A percentile compares a stretch with the other conserved stretches of the same genome.
These are phyloP conservation scores for Tolypocladium inflatum DNA, from an alignment of 2,329 filamentous ascomycete genomes.

Conservation along the genomic window DNA sequence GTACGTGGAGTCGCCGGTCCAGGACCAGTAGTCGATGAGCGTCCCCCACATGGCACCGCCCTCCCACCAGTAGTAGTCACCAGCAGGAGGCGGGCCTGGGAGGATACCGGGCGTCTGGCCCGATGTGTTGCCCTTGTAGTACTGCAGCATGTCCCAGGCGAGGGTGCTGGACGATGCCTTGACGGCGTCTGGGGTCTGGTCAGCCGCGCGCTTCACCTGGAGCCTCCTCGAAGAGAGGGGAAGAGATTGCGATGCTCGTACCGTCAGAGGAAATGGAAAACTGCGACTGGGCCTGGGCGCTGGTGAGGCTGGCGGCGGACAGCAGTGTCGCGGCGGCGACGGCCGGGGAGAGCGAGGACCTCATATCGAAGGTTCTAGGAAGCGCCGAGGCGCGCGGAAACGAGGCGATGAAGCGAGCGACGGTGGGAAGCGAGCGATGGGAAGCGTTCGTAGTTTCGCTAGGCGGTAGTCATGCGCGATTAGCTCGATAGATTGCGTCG, in stretches of 20 bases:
- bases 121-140: slow-evolving; percentile 35
- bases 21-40: slow-evolving; percentile 55
- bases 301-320: slow-evolving; percentile 1
- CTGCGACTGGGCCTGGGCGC: slow-evolving; percentile 4
- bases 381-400: neutral
- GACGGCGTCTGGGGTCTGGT: slow-evolving; percentile 20
- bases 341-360: neutral
- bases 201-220: neutral
- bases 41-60: slow-evolving; percentile 52
- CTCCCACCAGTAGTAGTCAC: slow-evolving; percentile 59
- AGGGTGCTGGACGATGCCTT: slow-evolving; percentile 27
- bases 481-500: neutral
- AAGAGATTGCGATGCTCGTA: neutral
- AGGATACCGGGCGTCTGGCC: slow-evolving; percentile 37
- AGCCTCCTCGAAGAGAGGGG: neutral
- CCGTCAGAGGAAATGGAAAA: slow-evolving; percentile 5
- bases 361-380: slow-evolving; percentile 2
- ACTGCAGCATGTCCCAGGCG: slow-evolving; percentile 34
- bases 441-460: neutral
- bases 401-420: neutral
- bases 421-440: neutral
- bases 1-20: slow-evolving; percentile 49
- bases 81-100: slow-evolving; percentile 34
- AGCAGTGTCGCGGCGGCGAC: slow-evolving; percentile 3
- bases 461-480: neutral